Evolutionary conservation across 768 basidiomycete species (phyloP), one percentile per base, ranked within the genome.

Genomic region (Royoungia palumana): DNA sequence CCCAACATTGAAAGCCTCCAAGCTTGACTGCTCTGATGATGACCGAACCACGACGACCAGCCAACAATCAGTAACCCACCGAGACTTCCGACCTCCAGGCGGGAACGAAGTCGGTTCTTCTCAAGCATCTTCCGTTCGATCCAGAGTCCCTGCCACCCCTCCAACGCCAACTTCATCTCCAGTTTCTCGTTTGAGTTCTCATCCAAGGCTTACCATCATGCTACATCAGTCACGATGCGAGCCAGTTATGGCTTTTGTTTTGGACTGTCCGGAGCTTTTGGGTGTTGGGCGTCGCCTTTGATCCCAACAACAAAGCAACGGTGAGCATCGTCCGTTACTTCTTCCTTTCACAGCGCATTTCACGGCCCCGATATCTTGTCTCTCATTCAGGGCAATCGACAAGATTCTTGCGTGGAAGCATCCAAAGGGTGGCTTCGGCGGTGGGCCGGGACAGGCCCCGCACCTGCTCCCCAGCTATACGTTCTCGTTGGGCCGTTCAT

Each of bases 401-500:
- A 96, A 89, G 48, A 74, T 97, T 19, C 67, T 93, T 62, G 69
- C 79, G 2, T 89, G 85, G 72, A 90, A 96, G 65, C 88, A 93
- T 64, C 83, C 86, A 0, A 75, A 81, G 9, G 95, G 95, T 1
- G 95, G 94, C 2, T 98, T 98, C 64, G 82, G 84, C 7, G 96
- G 96, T 19, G 95, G 95, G 0, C 87, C 91, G 1, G 84, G 88
- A 2, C 96, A 99, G 62, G 75, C 84, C 0, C 77, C 93, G 0
- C 96, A 98, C 68, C 70, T 97, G 6, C 73, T 98, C 7, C 81
- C 95, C 0, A 96, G 91, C 0, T 99, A 96, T 63, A 94, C 94
- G 0, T 70, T 91, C 0, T 94, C 42, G 85, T 81, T 0, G 94
- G 93, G 0, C 68, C 50, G 9, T 6, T 5, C 12, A 6, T 28